Conservation (phyloP, 78 protist genomes). For the Dictyostelium brefeldianum region DNA sequence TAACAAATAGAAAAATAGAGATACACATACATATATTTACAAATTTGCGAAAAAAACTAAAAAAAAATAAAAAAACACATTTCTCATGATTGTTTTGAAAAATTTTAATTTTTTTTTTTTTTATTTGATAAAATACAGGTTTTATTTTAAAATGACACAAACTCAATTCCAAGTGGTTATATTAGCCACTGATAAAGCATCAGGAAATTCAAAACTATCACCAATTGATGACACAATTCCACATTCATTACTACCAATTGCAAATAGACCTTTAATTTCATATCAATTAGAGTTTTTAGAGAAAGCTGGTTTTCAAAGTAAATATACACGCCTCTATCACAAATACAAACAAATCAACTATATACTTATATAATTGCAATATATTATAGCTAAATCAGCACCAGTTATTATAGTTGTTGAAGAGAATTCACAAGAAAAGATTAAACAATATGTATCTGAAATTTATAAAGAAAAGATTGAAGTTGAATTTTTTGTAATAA, state of each 20-base stretch:
- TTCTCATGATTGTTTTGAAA: too few relatives aligned
- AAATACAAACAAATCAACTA: background rate
- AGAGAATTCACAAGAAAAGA: slow-evolving; percentile 36
- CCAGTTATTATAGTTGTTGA: slow-evolving; percentile 21
- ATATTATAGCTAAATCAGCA: background rate
- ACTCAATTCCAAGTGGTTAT: slow-evolving; percentile 59
- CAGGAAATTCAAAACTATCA: slow-evolving; percentile 35
- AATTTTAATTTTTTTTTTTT: too few relatives aligned
- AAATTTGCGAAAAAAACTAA: too few relatives aligned
- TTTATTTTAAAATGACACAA: background rate
- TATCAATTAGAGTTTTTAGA: slow-evolving; percentile 89
- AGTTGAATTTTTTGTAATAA: slow-evolving; percentile 70
- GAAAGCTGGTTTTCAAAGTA: slow-evolving; percentile 79
- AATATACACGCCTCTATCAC: background rate
- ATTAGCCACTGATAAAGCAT: slow-evolving; percentile 26
- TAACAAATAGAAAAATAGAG: too few relatives aligned
- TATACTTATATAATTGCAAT: background rate
- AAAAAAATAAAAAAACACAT: too few relatives aligned
- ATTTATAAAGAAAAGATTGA: slow-evolving; percentile 78
- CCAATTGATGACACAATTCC: slow-evolving; percentile 85
- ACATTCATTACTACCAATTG: slow-evolving; percentile 86
- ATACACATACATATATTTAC: too few relatives aligned
- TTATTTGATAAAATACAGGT: too few relatives aligned
- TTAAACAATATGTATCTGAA: slow-evolving; percentile 69
- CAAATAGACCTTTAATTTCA: slow-evolving; percentile 87